phyloP scores from a whole-genome alignment of 768 basidiomycete genomes.

The Rossbeevera mucosa region DNA sequence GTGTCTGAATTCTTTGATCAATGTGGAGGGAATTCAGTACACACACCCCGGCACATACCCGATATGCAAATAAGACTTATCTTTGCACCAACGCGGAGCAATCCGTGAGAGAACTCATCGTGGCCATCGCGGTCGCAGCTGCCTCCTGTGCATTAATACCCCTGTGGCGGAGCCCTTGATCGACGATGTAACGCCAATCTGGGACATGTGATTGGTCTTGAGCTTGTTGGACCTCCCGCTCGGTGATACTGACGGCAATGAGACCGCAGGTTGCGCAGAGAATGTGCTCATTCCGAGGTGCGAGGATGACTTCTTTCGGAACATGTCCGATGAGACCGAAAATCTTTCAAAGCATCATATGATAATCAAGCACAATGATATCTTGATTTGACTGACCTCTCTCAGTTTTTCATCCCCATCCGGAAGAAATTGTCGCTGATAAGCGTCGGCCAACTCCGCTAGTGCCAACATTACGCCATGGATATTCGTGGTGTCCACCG shows the following conservation, averaged over 20 bases:
- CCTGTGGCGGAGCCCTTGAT: constrained; percentile 68
- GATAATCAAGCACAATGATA: constrained; percentile 4
- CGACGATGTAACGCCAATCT: constrained; percentile 65
- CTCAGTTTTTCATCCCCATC: constrained; percentile 35
- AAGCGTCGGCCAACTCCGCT: constrained; percentile 66
- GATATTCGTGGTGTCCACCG: constrained; percentile 63
- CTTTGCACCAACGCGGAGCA: constrained; percentile 61
- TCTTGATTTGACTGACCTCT: constrained; percentile 36
- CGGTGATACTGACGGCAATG: constrained; percentile 62
- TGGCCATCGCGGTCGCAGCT: constrained; percentile 64
- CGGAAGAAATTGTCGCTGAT: constrained; percentile 31
- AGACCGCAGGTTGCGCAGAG: constrained; percentile 68
- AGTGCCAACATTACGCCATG: constrained; percentile 81
- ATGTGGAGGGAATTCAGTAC: constrained; percentile 38
- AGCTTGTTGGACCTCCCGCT: constrained; percentile 42
- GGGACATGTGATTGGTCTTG: constrained; percentile 42
- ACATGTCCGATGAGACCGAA: constrained; percentile 56
- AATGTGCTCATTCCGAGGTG: constrained; percentile 66
- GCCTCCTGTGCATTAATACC: constrained; percentile 65
- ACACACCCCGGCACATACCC: constrained; percentile 9
- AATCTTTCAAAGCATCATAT: constrained; percentile 42
- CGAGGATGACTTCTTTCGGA: constrained; percentile 54
- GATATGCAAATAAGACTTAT: constrained; percentile 47
- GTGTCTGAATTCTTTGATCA: constrained; percentile 57
- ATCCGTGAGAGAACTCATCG: constrained; percentile 66